Conservation (phyloP, 2,329 filamentous ascomycete genomes). For the Alternaria tenuissima region DNA sequence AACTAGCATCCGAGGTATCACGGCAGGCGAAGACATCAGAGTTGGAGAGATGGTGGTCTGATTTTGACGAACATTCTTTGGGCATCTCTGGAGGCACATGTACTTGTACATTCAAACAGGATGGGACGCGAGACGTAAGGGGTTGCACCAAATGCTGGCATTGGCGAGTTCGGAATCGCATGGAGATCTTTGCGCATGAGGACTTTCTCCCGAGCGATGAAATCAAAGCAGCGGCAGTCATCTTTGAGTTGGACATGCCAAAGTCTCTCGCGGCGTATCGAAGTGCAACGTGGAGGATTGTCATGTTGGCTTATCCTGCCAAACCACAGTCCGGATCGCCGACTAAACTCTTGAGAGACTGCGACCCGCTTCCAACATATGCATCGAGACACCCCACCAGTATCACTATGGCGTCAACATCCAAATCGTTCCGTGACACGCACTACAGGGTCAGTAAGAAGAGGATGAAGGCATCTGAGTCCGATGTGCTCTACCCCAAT, state of each 20-base stretch:
- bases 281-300: constrained; percentile 59
- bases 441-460: constrained; percentile 53
- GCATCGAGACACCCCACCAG: too few relatives aligned
- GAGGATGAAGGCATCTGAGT: constrained; percentile 37
- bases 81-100: neutral
- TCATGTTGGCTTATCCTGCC: constrained; percentile 47
- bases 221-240: constrained; percentile 49
- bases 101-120: too few relatives aligned
- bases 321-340: too few relatives aligned
- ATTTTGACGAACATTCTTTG: too few relatives aligned
- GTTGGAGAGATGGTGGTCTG: too few relatives aligned
- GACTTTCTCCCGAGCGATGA: constrained; percentile 56
- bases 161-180: constrained; percentile 24
- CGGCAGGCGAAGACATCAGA: too few relatives aligned
- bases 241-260: constrained; percentile 62
- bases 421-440: constrained; percentile 56
- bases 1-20: constrained; percentile 31
- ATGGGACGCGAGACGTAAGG: too few relatives aligned
- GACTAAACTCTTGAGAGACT: constrained; percentile 21
- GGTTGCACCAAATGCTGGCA: constrained; percentile 51
- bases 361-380: constrained; percentile 45
- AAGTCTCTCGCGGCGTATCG: constrained; percentile 57
- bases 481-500: constrained; percentile 55
- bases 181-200: constrained; percentile 59
- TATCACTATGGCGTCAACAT: constrained; percentile 53